Base-by-base conservation (phyloP, 2,329 filamentous ascomycete genomes). In the Penicillium vulpinum region DNA sequence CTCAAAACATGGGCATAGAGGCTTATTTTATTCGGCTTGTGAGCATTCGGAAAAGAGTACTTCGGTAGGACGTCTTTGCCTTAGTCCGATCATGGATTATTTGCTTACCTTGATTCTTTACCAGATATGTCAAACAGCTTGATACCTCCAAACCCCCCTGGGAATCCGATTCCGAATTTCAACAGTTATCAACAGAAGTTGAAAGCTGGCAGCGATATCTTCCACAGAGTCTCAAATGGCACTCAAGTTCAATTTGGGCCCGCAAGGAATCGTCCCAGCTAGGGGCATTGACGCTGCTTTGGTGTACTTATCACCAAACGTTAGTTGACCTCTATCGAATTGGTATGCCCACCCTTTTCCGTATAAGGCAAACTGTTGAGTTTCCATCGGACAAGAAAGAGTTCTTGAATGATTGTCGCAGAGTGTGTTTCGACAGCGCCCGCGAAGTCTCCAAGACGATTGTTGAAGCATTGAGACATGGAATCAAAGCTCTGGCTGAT, bases 241-340 rank as follows among this genome's bases (percentile, higher is more conserved):
- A 74, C 1, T 67, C 73, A 15, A 75, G 77, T 40, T 77, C 77
- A 18, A 78, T 80, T 33, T 80, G 80, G 57, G 77, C 77, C 3
- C 76, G 78, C 11, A 72, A 78, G 21, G 78, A 79, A 58, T 79
- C 78, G 1, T 77, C 78, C 35, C 77, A 80, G 59, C 71, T 80
- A 0, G 78, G 78, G 15, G 77, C 77, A 10, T 67, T 80, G 40
- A 74, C 78, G 13, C 61, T 80, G 4, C 71, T 80, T 9, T 78
- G 80, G 61, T 79, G 77, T 61, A 80, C 78, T 26, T 80, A 79
- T 47, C 75, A 80, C 43, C 77, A 80, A 61, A 79, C 77, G 45
- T 73, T 77, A 38, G 67, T 79, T 5, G 78, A 80, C 58, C 69
- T 80, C 2, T 80, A 80, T 63, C 76, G 78, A 28, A 74, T 80